Evolutionary conservation across 1,284 basidiomycete species (phyloP), one percentile per base, ranked within the genome.

Genomic region (Ceratobasidium sp.): DNA sequence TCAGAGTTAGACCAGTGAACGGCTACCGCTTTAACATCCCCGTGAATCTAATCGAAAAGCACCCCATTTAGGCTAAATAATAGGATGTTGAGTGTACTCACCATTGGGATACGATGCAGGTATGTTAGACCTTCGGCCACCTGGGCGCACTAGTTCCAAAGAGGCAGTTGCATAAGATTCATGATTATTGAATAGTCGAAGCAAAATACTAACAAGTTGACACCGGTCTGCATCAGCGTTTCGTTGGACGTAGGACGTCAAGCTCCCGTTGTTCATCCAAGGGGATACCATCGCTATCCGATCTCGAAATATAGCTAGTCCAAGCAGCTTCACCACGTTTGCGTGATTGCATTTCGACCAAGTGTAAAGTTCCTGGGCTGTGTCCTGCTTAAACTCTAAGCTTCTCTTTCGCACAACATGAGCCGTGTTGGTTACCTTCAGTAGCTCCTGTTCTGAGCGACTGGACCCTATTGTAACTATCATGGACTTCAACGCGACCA

Each of bases 281-380:
- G 42, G 42, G 2, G 42, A 45, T 17, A 45, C 42, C 42, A 45
- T 45, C 42, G 42, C 42, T 45, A 45, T 45, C 42, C 17, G 2
- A 1, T 45, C 7, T 8, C 42, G 42, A 8, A 45, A 45, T 2
- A 58, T 33, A 3, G 60, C 60, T 23, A 63, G 33, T 35, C 60
- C 60, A 39, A 63, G 37, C 1, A 63, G 13, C 4, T 63, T 37
- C 5, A 63, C 11, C 0, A 39, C 23, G 11, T 63, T 63, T 11
- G 35, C 60, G 20, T 63, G 60, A 4, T 63, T 42, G 60, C 60
- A 63, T 42, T 42, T 37, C 5, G 60, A 63, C 60, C 60, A 63
- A 15, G 39, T 37, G 23, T 63, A 63, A 11, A 63, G 28, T 35
- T 63, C 60, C 1, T 37, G 33, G 31, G 60, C 60, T 42, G 33